Base-by-base conservation (phyloP, 176 grass and related monocot genomes). In the Alopecurus myosuroides region DNA sequence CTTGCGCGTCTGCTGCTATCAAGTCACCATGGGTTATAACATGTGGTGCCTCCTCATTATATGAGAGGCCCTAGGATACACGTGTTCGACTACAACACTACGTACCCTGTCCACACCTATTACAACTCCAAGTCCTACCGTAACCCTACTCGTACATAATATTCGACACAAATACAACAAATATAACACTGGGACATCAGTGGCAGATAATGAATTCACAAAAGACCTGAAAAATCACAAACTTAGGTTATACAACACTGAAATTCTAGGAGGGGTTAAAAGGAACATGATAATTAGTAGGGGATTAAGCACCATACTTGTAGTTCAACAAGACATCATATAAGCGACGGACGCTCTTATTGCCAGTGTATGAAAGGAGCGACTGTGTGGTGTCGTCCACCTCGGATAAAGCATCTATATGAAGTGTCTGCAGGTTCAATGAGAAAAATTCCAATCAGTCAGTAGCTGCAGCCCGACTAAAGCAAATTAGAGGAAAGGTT, bases 261-360 rank as follows among this genome's bases (percentile, higher is more conserved):
- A 86, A 69, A 41, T 23, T 34, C 18, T 39, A 12, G 77, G 39
- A 20, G 36, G 33, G 26, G 9, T n/a, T 3, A 30, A 66, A 57
- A 70, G 5, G 4, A 28, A 81, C 61, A 7, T 25, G 40, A 74
- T 36, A 22, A 36, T 71, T 19, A 76, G 19, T 3, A 6, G 42
- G n/a, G 57, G n/a, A 70, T 60, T 50, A 86, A 80, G 41, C 44
- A 23, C 28, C 49, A 4, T 90, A 99, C 97, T 88, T 99, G 77
- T 99, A 88, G 79, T 99, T 99, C 83, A 99, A 31, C 51, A 99
- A 79, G 86, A 96, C 77, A 17, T 99, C 93, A 6, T 96, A 96
- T 78, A 99, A 83, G 40, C 89, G 81, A 89, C 96, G 97, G 68
- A 99, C 97, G 36, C 84, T 87, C 80, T 81, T 76, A 8, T 94